phyloP scores from a whole-genome alignment of 306 rosid genomes.

The Malus sieversii region DNA sequence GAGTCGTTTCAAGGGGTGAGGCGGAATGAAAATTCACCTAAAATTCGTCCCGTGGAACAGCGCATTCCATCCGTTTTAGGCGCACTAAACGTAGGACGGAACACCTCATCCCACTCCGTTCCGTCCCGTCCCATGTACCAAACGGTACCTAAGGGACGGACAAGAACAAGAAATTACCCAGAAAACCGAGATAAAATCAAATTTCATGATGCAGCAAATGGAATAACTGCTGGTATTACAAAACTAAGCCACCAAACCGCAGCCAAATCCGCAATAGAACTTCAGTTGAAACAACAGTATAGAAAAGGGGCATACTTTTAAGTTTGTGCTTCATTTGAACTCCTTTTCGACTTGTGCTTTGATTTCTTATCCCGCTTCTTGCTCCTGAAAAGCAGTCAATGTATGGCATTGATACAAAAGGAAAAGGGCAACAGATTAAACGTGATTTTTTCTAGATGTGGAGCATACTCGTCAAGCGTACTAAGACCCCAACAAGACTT shows the following conservation, averaged over 20 bases:
- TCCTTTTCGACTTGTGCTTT: constrained; percentile 80
- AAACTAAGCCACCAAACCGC: neutral
- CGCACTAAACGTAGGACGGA: accelerated
- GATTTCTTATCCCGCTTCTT: constrained; percentile 95
- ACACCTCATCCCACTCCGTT: too few species aligned
- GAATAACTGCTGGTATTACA: neutral
- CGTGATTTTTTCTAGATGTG: neutral
- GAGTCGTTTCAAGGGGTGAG: accelerated
- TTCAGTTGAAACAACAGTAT: neutral
- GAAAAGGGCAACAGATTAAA: neutral
- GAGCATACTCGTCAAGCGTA: constrained; percentile 71
- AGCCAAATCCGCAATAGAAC: neutral
- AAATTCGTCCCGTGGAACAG: too few species aligned
- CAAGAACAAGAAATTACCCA: neutral
- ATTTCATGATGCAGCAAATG: neutral
- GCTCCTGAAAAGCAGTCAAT: constrained; percentile 38
- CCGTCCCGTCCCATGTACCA: too few species aligned
- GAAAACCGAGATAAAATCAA: neutral
- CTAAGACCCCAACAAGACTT: constrained; percentile 88
- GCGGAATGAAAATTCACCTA: too few species aligned
- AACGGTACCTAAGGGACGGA: neutral
- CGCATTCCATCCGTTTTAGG: too few species aligned
- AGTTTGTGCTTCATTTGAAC: constrained; percentile 43
- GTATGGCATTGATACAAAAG: neutral
- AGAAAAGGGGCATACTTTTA: constrained; percentile 18